A percentile compares a stretch with the other conserved stretches of the same genome.
These are phyloP conservation scores for Amauroascus niger DNA, from an alignment of 2,329 filamentous ascomycete species.

Conservation along the genomic window DNA sequence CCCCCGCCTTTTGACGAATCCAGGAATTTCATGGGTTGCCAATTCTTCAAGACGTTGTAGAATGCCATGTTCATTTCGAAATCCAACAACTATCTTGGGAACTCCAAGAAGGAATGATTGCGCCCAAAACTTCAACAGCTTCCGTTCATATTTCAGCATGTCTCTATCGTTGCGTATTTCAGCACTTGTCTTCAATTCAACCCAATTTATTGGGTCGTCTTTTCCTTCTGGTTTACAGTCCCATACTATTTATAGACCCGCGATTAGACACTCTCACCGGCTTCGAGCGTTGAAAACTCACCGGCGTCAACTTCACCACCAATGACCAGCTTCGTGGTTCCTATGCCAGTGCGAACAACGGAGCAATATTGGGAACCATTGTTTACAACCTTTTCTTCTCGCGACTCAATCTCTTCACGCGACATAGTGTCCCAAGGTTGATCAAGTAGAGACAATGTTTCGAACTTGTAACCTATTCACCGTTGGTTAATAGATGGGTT, in stretches of 20 bases:
- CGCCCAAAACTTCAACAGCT: conserved; percentile 92
- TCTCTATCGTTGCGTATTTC: conserved; percentile 60
- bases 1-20: conserved; percentile 57
- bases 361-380: conserved; percentile 96
- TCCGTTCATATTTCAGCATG: conserved; percentile 69
- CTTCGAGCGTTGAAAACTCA: conserved; percentile 31
- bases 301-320: conserved; percentile 90
- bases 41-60: conserved; percentile 66
- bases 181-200: conserved; percentile 86
- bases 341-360: conserved; percentile 79
- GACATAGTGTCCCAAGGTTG: conserved; percentile 62
- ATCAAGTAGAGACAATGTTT: conserved; percentile 69
- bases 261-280: background rate
- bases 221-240: conserved; percentile 62
- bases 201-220: conserved; percentile 70
- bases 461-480: conserved; percentile 88
- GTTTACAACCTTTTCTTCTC: conserved; percentile 62
- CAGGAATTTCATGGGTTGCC: conserved; percentile 68
- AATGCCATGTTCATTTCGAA: conserved; percentile 63
- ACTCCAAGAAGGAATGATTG: conserved; percentile 92
- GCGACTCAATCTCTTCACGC: conserved; percentile 67
- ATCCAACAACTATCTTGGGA: conserved; percentile 83
- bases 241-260: conserved; percentile 51
- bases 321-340: conserved; percentile 62
- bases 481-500: background rate